Conservation (phyloP, 805 yeast genomes). For the Clavispora santaluciae region DNA sequence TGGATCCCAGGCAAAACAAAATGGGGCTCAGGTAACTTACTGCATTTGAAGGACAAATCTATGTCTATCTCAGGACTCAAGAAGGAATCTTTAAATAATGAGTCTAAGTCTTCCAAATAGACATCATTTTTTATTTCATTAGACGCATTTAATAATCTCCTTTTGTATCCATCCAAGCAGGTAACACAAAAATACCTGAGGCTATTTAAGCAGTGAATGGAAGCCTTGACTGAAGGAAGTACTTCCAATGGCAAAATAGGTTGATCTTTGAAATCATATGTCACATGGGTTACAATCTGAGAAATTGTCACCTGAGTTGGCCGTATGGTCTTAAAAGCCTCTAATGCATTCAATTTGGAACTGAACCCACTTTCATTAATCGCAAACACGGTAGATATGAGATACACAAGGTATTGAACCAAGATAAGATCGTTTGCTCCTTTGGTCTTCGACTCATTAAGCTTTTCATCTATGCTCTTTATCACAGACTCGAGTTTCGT, state of each 20-base stretch:
- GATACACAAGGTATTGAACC: conserved; percentile 31
- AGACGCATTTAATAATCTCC: conserved; percentile 27
- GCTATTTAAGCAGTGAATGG: conserved; percentile 24
- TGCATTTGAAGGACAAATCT: conserved; percentile 19
- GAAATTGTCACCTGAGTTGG: conserved; percentile 24
- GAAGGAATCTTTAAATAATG: conserved; percentile 16
- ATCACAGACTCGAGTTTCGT: conserved; percentile 40
- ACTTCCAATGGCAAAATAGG: conserved; percentile 26
- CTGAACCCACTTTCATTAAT: conserved; percentile 32
- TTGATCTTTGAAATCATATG: conserved; percentile 38
- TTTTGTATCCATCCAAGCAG: conserved; percentile 36
- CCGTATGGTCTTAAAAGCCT: conserved; percentile 25
- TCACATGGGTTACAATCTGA: conserved; percentile 32
- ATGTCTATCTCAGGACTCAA: conserved; percentile 19
- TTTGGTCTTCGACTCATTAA: not conserved
- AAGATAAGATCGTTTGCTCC: conserved; percentile 17
- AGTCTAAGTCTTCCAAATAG: conserved; percentile 18
- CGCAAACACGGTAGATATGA: conserved; percentile 29
- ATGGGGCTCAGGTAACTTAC: conserved; percentile 3
- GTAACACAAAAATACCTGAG: conserved; percentile 23
- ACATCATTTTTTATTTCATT: conserved; percentile 15
- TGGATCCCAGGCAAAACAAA: conserved; percentile 13
- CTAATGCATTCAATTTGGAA: conserved; percentile 23
- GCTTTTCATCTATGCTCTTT: conserved; percentile 7
- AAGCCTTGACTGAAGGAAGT: conserved; percentile 22